phyloP scores from a whole-genome alignment of 371 early-diverging fungal species.

The Coemansia sp. region DNA sequence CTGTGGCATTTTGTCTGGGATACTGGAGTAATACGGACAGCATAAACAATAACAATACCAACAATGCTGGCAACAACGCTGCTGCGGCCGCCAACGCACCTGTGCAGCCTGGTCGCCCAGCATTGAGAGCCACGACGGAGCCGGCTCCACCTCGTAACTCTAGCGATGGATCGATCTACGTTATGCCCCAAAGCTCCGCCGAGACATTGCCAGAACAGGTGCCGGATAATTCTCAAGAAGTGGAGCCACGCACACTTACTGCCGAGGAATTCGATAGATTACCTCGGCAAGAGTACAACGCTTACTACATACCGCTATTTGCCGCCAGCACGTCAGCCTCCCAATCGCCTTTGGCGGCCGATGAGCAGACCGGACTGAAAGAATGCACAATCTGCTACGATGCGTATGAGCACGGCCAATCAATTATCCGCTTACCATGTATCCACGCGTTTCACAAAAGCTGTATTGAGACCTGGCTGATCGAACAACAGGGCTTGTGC shows the following conservation, averaged over 20 bases:
- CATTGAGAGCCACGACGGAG: too few relatives aligned
- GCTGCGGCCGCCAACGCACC: too few relatives aligned
- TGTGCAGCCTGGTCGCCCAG: too few relatives aligned
- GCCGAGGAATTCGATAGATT: neutral
- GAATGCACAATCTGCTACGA: slow-evolving; percentile 2
- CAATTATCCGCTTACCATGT: neutral
- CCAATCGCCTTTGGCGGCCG: neutral
- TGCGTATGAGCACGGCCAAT: neutral
- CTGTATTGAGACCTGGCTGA: neutral
- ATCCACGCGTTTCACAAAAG: neutral
- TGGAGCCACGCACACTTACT: neutral
- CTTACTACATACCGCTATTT: neutral
- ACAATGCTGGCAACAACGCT: too few relatives aligned
- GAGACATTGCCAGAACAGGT: neutral
- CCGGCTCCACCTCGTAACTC: too few relatives aligned
- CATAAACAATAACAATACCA: too few relatives aligned
- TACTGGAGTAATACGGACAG: too few relatives aligned
- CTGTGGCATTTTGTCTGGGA: too few relatives aligned
- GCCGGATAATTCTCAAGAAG: neutral
- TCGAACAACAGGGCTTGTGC: neutral
- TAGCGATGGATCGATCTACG: too few relatives aligned
- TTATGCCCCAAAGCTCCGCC: too few relatives aligned
- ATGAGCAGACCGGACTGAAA: neutral
- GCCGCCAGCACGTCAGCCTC: neutral
- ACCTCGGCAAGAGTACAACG: neutral